Evolutionary conservation across 768 basidiomycete species (phyloP), one percentile per base, ranked within the genome.

Genomic region (Pilatotrama ljubarskyi): DNA sequence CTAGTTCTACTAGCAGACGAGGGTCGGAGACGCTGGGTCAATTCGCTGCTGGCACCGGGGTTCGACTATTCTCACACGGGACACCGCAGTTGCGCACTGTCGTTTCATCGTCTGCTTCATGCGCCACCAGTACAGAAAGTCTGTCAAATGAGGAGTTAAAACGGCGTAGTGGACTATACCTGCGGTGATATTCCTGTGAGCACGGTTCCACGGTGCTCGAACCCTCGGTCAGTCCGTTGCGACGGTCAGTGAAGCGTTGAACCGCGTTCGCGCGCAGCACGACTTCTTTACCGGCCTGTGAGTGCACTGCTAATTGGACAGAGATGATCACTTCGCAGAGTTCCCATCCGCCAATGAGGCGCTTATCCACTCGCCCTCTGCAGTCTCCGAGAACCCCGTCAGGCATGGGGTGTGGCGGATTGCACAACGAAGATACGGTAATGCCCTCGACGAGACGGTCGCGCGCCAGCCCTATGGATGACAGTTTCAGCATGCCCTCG

Each of bases 381-480:
- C n/a, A 32, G 36, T 48, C 17, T 25, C 55, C 44, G 46, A 56
- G 55, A 25, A 48, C 36, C 55, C 55, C 36, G 55, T 2, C 8
- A 13, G 24, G 10, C 8, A 37, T 3, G 14, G 25, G 55, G 20
- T 24, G 35, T n/a, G 17, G 15, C 35, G 17, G 9, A 40, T 7
- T 9, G 17, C 35, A 37, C 14, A 20, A 48, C 55, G 55, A 48
- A 15, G 44, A 17, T 47, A 11, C 24, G 55, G 55, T 56, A 47
- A 18, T 15, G 15, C 55, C 44, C 55, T 20, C 29, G 24, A 17
- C n/a, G 17, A 8, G 29, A 2, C 25, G 22, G 6, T 38, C 44
- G 17, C 44, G 44, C 44, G 55, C 55, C 44, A 40, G 44, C 5
- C 10, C 15, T 26, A 18, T 22, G 46, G 44, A 48, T 26, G 36